Conservation (phyloP, 1,284 basidiomycete genomes). For the Cutaneotrichosporon sp. region DNA sequence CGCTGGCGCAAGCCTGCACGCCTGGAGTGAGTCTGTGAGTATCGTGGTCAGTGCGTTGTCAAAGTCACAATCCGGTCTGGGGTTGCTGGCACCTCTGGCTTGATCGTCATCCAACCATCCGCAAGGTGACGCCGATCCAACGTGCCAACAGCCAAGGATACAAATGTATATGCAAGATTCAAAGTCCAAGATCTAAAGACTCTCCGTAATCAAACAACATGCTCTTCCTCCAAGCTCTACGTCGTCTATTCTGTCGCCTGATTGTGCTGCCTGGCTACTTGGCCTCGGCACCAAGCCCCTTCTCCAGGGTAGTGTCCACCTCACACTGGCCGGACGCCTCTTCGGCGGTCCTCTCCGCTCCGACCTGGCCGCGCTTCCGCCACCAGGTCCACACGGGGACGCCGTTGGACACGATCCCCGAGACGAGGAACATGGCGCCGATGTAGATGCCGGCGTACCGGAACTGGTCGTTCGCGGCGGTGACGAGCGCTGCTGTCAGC, state of each 20-base stretch:
- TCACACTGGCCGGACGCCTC: neutral
- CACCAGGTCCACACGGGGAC: neutral
- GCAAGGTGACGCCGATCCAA: no score
- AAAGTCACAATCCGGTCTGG: no score
- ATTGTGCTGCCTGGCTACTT: neutral
- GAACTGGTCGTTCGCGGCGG: constrained; percentile 27
- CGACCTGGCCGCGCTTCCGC: neutral
- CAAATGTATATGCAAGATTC: neutral
- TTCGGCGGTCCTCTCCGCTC: neutral
- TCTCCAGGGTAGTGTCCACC: neutral
- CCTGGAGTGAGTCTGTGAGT: no score
- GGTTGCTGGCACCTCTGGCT: no score
- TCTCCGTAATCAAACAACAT: neutral
- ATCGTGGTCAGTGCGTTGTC: neutral
- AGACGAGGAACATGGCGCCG: constrained; percentile 31
- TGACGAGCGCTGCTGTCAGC: constrained; percentile 29
- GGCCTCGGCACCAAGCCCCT: neutral
- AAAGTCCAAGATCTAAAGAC: no score
- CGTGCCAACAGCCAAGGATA: no score
- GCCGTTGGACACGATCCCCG: constrained; percentile 17
- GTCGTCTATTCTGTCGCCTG: neutral
- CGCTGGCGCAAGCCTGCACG: no score
- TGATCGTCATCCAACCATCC: no score
- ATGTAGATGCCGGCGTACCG: constrained; percentile 40
- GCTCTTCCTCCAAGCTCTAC: neutral